Base-by-base conservation (phyloP, 441 rosid genomes). In the Mallotus japonicus region DNA sequence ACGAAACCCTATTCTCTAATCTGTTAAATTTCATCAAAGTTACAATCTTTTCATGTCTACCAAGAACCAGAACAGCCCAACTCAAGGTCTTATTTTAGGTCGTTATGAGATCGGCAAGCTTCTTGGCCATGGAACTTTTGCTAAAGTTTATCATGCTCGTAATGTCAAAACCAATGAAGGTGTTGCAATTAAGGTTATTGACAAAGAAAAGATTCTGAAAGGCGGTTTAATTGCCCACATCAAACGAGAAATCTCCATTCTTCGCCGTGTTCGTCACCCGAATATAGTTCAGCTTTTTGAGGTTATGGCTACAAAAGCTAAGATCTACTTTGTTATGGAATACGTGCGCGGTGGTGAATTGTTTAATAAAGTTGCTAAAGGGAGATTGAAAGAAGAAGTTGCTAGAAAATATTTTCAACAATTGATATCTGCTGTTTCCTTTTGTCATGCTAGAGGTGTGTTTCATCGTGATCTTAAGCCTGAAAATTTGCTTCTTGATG, bases 271-370 rank as follows among this genome's bases (percentile, higher is more conserved):
- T 8, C 91, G 96, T 19, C 97, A 92, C 77, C 97, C 97, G 16
- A 86, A 92, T 80, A 90, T 90, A 67, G 97, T 92, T 8, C 90
- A 90, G 71, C 83, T 92, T 8, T 85, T 87, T 72, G 97, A 92
- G 73, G 96, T 92, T 44, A 92, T 92, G 97, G 97, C 97, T 6
- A 89, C 96, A 17, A 92, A 92, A 75, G 74, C 97, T 42, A 92
- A 92, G 89, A 92, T 92, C 83, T 92, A 87, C 78, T 89, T 92
- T 73, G 97, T 92, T n/a, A 92, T 92, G 97, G 97, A 92, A 73
- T 89, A 83, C 20, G 97, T 92, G 17, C 85, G 89, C 42, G 97
- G 97, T n/a, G 97, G 97, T 0, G 97, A 90, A 72, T 79, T 92
- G 13, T 92, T 90, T 76, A 86, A 89, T 63, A 87, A 84, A 68